phyloP scores from a whole-genome alignment of 331 rosid genomes.

The Acacia concinna region DNA sequence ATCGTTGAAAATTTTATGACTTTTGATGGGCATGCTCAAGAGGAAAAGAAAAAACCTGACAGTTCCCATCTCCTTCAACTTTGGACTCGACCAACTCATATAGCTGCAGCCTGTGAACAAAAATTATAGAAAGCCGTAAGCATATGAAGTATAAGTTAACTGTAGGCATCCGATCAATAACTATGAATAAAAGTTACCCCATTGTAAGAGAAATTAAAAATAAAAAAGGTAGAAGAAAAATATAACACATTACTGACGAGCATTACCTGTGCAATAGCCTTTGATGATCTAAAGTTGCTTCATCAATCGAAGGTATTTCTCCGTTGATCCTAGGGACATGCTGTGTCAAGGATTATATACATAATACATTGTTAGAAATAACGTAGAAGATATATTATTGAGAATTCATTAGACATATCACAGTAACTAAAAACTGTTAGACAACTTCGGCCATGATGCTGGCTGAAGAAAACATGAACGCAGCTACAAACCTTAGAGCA shows the following conservation, averaged over 20 bases:
- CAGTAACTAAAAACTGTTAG: not conserved
- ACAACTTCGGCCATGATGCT: not conserved
- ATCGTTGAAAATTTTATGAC: not conserved
- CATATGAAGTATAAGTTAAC: not conserved
- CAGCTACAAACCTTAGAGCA: not conserved
- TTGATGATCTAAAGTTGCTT: slow-evolving; percentile 63
- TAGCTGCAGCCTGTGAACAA: slow-evolving; percentile 49
- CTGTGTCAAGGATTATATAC: slow-evolving; percentile 34
- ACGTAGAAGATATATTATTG: not conserved
- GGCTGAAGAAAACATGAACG: not conserved
- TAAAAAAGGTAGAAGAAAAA: not conserved
- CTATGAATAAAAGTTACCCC: not conserved
- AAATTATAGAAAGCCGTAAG: not conserved
- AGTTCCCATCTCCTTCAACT: slow-evolving; percentile 68
- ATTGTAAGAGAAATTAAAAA: not conserved
- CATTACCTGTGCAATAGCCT: slow-evolving; percentile 61
- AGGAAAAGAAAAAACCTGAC: slow-evolving; percentile 49
- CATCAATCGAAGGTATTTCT: slow-evolving; percentile 69
- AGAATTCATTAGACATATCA: not conserved
- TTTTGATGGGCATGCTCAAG: not conserved
- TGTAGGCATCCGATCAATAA: not conserved
- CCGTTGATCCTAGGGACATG: slow-evolving; percentile 66
- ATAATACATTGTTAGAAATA: not conserved
- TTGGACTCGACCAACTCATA: slow-evolving; percentile 57
- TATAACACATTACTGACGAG: not conserved